These are phyloP conservation scores for Cryphonectria naterciae DNA, from an alignment of 2,329 filamentous ascomycete genomes.

Conservation along the genomic window DNA sequence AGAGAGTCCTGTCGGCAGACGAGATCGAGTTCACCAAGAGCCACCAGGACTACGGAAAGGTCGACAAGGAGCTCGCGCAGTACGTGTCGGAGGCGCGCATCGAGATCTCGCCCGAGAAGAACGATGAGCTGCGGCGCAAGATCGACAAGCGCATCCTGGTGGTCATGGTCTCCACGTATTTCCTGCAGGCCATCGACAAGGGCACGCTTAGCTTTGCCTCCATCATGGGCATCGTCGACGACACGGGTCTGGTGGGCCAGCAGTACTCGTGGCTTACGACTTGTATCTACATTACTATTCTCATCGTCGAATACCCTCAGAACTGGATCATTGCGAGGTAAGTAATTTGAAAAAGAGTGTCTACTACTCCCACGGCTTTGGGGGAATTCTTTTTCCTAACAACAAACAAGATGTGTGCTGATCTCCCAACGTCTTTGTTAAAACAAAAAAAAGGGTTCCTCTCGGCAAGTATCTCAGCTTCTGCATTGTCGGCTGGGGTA, in stretches of 20 bases:
- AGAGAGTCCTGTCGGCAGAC: constrained; percentile 33
- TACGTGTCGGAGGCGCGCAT: constrained; percentile 64
- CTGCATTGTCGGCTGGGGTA: constrained; percentile 68
- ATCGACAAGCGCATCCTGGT: constrained; percentile 70
- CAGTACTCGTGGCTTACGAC: constrained; percentile 74
- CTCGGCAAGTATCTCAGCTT: constrained; percentile 69
- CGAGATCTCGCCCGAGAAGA: constrained; percentile 63
- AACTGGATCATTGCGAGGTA: constrained; percentile 49
- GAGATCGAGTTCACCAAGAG: constrained; percentile 43
- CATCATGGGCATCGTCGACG: constrained; percentile 63
- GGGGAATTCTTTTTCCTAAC: too few relatives aligned
- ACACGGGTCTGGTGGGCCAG: constrained; percentile 51
- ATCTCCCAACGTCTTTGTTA: not conserved
- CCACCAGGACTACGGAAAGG: constrained; percentile 52
- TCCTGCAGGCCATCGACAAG: constrained; percentile 72
- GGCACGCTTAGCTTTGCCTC: constrained; percentile 67
- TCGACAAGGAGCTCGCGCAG: constrained; percentile 73
- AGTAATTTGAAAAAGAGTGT: constrained; percentile 29
- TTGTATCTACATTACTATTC: constrained; percentile 73
- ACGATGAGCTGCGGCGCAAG: constrained; percentile 62
- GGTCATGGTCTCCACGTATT: constrained; percentile 76
- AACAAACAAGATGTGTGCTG: not conserved
- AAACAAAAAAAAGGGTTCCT: constrained; percentile 52
- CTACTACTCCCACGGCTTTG: not conserved
- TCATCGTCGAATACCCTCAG: constrained; percentile 74